These are phyloP conservation scores for Hortiboletus campestris DNA, from an alignment of 768 basidiomycete genomes.

Conservation along the genomic window DNA sequence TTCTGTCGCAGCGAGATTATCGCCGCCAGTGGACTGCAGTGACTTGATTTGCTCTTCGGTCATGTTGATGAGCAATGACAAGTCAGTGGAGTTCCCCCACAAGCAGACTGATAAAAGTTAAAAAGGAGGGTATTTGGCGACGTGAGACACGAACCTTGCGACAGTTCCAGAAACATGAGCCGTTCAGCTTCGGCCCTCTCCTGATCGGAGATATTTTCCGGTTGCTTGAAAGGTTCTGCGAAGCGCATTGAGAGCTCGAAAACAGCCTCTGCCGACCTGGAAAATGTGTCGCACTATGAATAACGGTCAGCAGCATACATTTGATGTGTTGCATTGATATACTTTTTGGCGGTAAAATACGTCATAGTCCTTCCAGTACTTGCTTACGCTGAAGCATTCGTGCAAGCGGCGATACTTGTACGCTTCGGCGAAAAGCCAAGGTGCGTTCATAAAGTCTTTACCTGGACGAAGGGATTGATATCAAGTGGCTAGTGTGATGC, in stretches of 20 bases:
- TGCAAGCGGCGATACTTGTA: conserved; percentile 90
- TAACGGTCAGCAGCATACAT: conserved; percentile 5
- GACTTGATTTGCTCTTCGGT: conserved; percentile 96
- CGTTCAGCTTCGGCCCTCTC: conserved; percentile 69
- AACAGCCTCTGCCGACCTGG: conserved; percentile 86
- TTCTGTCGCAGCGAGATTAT: conserved; percentile 90
- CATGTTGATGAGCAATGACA: conserved; percentile 96
- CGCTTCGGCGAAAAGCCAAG: conserved; percentile 95
- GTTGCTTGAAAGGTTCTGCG: conserved; percentile 74
- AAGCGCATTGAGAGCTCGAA: conserved; percentile 94
- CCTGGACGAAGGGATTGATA: conserved; percentile 37
- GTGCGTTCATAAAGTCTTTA: conserved; percentile 93
- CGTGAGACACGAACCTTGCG: conserved; percentile 60
- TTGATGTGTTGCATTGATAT: conserved; percentile 1
- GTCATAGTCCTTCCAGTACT: conserved; percentile 87
- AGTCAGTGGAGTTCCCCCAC: conserved; percentile 96
- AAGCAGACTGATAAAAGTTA: conserved; percentile 65
- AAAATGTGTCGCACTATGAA: conserved; percentile 86
- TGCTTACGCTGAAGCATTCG: conserved; percentile 90
- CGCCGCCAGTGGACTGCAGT: conserved; percentile 96
- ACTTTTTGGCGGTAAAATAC: conserved; percentile 95
- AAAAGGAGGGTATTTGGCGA: background rate
- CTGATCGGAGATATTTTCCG: conserved; percentile 47
- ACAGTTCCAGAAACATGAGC: conserved; percentile 88
- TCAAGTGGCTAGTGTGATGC: background rate